These are phyloP conservation scores for Thalassiosira mediterranea DNA, from an alignment of 352 stramenopile genomes.

Conservation along the genomic window DNA sequence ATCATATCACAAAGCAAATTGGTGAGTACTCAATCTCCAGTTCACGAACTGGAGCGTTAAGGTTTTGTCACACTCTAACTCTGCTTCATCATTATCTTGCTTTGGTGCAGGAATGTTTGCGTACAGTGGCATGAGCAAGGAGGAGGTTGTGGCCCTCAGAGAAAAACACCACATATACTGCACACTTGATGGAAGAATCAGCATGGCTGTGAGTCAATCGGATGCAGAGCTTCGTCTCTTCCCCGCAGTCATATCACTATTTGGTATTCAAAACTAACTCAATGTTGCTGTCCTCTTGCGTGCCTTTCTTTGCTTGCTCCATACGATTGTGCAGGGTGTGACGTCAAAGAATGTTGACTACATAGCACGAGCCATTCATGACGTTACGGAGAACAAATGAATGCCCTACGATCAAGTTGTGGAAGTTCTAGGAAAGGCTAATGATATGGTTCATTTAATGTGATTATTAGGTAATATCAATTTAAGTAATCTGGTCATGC, in stretches of 20 bases:
- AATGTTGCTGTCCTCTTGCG: not conserved
- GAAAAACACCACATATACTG: conserved; percentile 98
- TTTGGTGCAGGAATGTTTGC: conserved; percentile 96
- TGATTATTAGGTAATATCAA: too few species aligned
- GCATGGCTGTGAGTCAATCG: conserved; percentile 87
- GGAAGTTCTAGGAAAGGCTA: too few species aligned
- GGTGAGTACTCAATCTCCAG: too few species aligned
- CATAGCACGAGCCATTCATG: conserved; percentile 93
- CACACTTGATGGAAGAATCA: conserved; percentile 96
- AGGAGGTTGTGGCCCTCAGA: conserved; percentile 94
- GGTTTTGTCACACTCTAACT: too few species aligned
- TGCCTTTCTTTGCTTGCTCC: not conserved
- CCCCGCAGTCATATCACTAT: not conserved
- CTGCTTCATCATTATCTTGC: too few species aligned
- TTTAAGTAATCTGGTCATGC: too few species aligned
- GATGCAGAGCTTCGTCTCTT: not conserved
- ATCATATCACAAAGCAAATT: conserved; percentile 98
- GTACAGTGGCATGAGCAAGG: conserved; percentile 94
- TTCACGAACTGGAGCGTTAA: too few species aligned
- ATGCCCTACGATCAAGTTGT: too few species aligned
- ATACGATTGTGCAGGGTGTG: conserved; percentile 84
- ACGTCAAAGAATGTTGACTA: conserved; percentile 97
- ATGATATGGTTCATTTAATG: too few species aligned
- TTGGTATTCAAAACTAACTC: conserved; percentile 7
- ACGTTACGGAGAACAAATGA: conserved; percentile 86